Evolutionary conservation across 148 eudicot species (phyloP).

Genomic region (Bassia scoparia): DNA sequence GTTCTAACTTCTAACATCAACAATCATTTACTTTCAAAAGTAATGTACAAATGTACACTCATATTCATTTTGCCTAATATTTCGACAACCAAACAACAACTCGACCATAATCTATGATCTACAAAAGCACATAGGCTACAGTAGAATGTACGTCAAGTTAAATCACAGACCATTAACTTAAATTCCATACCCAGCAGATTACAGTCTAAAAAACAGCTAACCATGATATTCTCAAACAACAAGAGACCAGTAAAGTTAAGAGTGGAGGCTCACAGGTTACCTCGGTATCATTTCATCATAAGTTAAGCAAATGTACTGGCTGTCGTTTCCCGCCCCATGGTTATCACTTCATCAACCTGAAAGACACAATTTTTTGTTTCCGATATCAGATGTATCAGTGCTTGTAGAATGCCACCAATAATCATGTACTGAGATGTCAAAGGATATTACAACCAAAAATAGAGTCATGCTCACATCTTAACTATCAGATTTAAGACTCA

Average conservation of each 20-base stretch:
- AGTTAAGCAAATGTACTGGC: background rate
- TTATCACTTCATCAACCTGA: background rate
- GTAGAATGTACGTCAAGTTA: too few relatives aligned
- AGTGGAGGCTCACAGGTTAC: background rate
- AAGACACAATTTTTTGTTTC: background rate
- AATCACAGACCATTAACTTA: too few relatives aligned
- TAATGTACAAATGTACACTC: background rate
- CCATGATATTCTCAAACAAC: background rate
- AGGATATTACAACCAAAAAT: too few relatives aligned
- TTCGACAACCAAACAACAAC: too few relatives aligned
- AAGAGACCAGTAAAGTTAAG: background rate
- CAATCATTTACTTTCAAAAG: background rate
- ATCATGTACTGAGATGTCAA: too few relatives aligned
- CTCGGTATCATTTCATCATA: background rate
- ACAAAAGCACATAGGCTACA: too few relatives aligned
- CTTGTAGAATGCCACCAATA: background rate
- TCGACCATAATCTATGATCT: too few relatives aligned
- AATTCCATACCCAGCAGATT: too few relatives aligned
- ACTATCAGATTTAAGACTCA: background rate
- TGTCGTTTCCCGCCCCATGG: conserved; percentile 5
- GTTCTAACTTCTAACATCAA: background rate
- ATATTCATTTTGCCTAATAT: background rate
- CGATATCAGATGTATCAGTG: background rate
- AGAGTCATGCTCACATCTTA: background rate
- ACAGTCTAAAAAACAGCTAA: background rate